phyloP scores from a whole-genome alignment of 208 protist genomes.

The Novymonas esmeraldas region DNA sequence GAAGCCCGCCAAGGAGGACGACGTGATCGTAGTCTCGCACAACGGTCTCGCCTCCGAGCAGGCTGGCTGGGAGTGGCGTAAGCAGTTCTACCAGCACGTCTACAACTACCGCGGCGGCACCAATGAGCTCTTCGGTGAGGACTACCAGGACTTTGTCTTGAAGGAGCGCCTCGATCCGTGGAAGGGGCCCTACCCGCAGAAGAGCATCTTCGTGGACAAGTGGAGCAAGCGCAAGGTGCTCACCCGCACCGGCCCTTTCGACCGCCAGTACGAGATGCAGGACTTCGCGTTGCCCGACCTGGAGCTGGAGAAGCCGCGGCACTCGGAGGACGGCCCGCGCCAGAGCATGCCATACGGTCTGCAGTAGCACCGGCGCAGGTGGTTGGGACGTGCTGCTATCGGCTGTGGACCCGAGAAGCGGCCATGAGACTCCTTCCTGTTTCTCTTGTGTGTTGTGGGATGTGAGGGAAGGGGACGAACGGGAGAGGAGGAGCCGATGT shows the following conservation, averaged over 20 bases:
- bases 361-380: constrained; percentile 43
- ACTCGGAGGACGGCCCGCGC: constrained; percentile 81
- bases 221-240: constrained; percentile 92
- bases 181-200: constrained; percentile 92
- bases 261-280: constrained; percentile 93
- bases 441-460: too few relatives aligned
- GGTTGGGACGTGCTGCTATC: too few relatives aligned
- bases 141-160: constrained; percentile 76
- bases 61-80: constrained; percentile 89
- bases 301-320: constrained; percentile 81
- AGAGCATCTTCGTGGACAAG: constrained; percentile 90
- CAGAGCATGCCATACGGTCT: constrained; percentile 90
- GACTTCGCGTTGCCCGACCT: constrained; percentile 90
- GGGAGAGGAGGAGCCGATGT: too few relatives aligned
- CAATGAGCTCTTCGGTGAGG: constrained; percentile 88
- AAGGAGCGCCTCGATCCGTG: constrained; percentile 81
- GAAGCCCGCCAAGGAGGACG: constrained; percentile 70
- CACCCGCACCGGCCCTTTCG: constrained; percentile 84
- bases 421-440: too few relatives aligned
- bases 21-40: constrained; percentile 91
- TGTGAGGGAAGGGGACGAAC: too few relatives aligned
- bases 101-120: constrained; percentile 92
- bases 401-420: too few relatives aligned
- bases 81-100: constrained; percentile 89
- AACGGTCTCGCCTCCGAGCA: constrained; percentile 87